Conservation (phyloP, 129 eudicot species). For the Solidago caesia region DNA sequence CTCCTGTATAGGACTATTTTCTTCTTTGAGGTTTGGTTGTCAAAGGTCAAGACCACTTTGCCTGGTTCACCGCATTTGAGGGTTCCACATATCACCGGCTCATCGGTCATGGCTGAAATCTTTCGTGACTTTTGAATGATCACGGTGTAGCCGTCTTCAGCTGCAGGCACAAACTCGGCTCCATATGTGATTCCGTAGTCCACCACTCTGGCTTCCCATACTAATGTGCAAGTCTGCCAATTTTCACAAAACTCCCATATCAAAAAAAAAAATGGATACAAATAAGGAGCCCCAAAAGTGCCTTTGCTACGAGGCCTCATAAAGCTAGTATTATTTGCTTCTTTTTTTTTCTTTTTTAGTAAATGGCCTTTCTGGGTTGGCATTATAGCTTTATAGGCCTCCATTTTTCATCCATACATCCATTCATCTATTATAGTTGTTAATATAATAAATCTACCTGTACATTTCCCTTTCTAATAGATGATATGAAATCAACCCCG, state of each 20-base stretch:
- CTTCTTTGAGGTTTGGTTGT: conserved; percentile 85
- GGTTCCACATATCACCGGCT: conserved; percentile 52
- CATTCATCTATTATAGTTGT: too few species aligned
- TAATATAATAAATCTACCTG: too few species aligned
- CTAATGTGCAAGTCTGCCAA: conserved; percentile 56
- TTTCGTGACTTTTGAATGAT: conserved; percentile 67
- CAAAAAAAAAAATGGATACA: too few species aligned
- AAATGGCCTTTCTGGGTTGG: too few species aligned
- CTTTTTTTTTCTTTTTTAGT: too few species aligned
- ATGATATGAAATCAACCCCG: too few species aligned
- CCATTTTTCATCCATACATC: too few species aligned
- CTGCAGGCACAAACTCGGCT: conserved; percentile 73
- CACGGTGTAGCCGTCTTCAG: conserved; percentile 68
- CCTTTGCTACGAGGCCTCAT: too few species aligned
- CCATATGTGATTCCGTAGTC: conserved; percentile 74
- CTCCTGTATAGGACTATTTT: conserved; percentile 88
- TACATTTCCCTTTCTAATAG: too few species aligned
- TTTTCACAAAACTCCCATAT: conserved; percentile 14
- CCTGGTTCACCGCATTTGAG: conserved; percentile 76
- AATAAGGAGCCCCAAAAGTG: too few species aligned
- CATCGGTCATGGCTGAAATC: conserved; percentile 49
- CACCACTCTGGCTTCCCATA: conserved; percentile 75
- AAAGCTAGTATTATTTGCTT: too few species aligned
- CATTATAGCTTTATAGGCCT: too few species aligned
- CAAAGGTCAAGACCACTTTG: conserved; percentile 72